A percentile compares a stretch with the other conserved stretches of the same genome.
These are phyloP conservation scores for Cucurbita argyrosperma DNA, from an alignment of 306 rosid genomes.

Conservation along the genomic window DNA sequence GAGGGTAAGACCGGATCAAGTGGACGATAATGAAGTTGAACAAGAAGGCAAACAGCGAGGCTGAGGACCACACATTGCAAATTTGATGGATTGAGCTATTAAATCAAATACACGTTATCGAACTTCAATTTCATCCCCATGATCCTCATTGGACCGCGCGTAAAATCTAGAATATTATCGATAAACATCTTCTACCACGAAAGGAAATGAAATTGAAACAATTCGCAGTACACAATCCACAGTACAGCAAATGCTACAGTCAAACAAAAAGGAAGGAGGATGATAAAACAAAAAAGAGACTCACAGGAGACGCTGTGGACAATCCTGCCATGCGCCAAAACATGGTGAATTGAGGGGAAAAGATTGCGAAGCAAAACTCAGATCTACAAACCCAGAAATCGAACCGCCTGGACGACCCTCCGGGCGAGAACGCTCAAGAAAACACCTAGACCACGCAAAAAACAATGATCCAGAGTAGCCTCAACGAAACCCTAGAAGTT, in stretches of 20 bases:
- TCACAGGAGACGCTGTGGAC: constrained; percentile 96
- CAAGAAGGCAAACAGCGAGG: not conserved
- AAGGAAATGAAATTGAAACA: not conserved
- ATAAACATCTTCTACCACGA: not conserved
- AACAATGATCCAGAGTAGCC: constrained; percentile 6
- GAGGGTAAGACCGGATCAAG: not conserved
- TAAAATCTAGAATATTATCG: not conserved
- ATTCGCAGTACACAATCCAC: not conserved
- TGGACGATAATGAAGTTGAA: not conserved
- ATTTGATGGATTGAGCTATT: not conserved
- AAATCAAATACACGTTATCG: not conserved
- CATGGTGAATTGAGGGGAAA: constrained; percentile 37
- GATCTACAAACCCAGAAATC: constrained; percentile 73
- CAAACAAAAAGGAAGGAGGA: not conserved
- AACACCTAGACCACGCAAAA: constrained; percentile 1
- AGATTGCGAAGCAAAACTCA: constrained; percentile 19
- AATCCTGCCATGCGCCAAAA: constrained; percentile 99
- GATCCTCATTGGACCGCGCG: not conserved
- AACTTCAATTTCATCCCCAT: not conserved
- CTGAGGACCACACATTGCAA: not conserved
- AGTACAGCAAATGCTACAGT: not conserved
- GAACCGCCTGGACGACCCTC: constrained; percentile 24
- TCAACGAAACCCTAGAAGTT: constrained; percentile 7
- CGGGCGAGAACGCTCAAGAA: constrained; percentile 16
- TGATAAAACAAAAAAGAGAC: constrained; percentile 14